A percentile compares a stretch with the other conserved stretches of the same genome.
Evolutionary conservation across 1,284 basidiomycete genomes (phyloP).

Genomic region (Melanopsichium pennsylvanicum): DNA sequence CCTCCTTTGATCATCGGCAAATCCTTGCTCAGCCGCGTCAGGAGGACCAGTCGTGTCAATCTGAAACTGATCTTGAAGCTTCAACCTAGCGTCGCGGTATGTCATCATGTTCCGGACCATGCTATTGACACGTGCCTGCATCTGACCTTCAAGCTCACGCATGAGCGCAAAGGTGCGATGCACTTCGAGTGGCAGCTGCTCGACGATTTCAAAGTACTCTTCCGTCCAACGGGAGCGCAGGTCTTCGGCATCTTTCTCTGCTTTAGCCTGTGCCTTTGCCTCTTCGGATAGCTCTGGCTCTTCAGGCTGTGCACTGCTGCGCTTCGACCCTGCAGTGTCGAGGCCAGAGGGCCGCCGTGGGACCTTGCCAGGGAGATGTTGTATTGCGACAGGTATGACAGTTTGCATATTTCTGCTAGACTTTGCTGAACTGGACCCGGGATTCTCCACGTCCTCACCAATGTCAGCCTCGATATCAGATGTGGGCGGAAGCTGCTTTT

Average conservation of each 20-base stretch:
- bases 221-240: constrained; percentile 56
- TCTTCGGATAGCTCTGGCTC: constrained; percentile 30
- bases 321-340: not conserved
- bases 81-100: constrained; percentile 35
- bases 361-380: not conserved
- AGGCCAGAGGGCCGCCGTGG: not conserved
- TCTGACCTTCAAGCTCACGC: constrained; percentile 81
- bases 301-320: constrained; percentile 1
- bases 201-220: constrained; percentile 70
- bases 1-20: not conserved
- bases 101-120: constrained; percentile 19
- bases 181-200: constrained; percentile 83
- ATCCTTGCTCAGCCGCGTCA: too few species aligned
- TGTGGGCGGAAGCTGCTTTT: constrained; percentile 4
- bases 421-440: not conserved
- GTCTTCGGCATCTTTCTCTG: constrained; percentile 42
- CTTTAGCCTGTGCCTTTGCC: constrained; percentile 21
- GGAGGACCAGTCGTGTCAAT: too few species aligned
- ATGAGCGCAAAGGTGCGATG: constrained; percentile 81
- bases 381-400: not conserved
- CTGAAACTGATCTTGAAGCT: constrained; percentile 18
- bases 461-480: constrained; percentile 15
- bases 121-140: constrained; percentile 53
- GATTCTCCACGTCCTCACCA: not conserved
- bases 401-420: constrained; percentile 6